Evolutionary conservation across 2,329 filamentous ascomycete genomes (phyloP), one percentile per base, ranked within the genome.

Genomic region (Blumeriella jaapii): DNA sequence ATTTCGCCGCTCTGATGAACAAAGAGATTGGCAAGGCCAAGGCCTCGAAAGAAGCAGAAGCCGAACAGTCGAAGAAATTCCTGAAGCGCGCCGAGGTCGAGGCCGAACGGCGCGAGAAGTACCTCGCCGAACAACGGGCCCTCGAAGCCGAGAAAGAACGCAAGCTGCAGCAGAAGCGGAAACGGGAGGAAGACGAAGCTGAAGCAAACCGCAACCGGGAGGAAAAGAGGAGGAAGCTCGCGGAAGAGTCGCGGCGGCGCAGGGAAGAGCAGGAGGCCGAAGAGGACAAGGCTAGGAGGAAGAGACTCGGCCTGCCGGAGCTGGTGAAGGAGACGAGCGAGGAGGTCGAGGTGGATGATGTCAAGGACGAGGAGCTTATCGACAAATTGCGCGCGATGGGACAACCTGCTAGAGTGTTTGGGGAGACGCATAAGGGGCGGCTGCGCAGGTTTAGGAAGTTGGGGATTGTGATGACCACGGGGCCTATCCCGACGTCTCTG

Each of bases 1-100:
- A 98, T 61, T 98, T 98, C 65, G 86, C 86, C 42, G 74, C 85
- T 22, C 66, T 98, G 30, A 93, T 98, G 84, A 77, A 82, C 53
- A 82, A 85, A 55, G 86, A 94, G 61, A 91, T 98, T 53, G 75
- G 82, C 52, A 93, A 91, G 59, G 69, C 78, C 48, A 84, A 84
- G 59, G 61, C 69, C 36, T 48, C 60, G 26, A 47, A 61, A 26
- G 48, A 61, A 34, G 44, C 59, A 14, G 42, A 55, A 24, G 25
- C 41, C 5, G 49, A 51, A 29, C 34, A 62, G 11, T 52, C 59
- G 24, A 78, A 80, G 52, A 94, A 93, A 60, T 96, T 85, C 58
- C 62, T 84, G 44, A 86, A 84, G 50, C 84, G 86, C 47, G 78
- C 81, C 47, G 89, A 98, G 47, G 58, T 85, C 48, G 91, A 98